A percentile compares a stretch with the other conserved stretches of the same genome.
Conservation (phyloP, 495 filamentous ascomycete species). For the Penicillium maclennaniae region DNA sequence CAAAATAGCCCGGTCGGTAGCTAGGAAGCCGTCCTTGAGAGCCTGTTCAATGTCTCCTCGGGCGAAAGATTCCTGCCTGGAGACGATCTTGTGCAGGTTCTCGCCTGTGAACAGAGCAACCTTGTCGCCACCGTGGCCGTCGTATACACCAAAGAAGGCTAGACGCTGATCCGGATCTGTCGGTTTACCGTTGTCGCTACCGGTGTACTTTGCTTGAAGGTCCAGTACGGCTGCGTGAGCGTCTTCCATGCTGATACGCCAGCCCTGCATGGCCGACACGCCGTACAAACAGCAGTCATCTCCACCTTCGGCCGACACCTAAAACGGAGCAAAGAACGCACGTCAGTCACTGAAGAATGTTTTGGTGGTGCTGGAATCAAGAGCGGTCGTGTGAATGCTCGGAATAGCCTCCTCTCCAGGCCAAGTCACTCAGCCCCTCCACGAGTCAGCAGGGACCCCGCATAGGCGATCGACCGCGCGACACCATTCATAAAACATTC, state of each 20-base stretch:
- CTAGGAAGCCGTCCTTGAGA: slow-evolving; percentile 93
- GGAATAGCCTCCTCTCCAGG: slow-evolving; percentile 6
- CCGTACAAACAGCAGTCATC: slow-evolving; percentile 92
- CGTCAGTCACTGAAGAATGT: background rate
- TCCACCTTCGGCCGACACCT: slow-evolving; percentile 84
- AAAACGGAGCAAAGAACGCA: slow-evolving; percentile 12
- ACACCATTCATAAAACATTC: background rate
- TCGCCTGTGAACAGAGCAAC: slow-evolving; percentile 91
- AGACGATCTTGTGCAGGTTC: slow-evolving; percentile 87
- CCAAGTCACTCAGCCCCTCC: slow-evolving; percentile 18
- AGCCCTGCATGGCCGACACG: slow-evolving; percentile 98
- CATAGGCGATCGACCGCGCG: slow-evolving; percentile 13
- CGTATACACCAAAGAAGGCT: slow-evolving; percentile 97
- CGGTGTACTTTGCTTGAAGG: slow-evolving; percentile 62
- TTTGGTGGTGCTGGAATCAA: background rate
- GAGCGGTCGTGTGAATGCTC: background rate
- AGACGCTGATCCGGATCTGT: slow-evolving; percentile 65
- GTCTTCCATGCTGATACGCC: slow-evolving; percentile 99
- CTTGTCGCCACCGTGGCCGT: slow-evolving; percentile 95
- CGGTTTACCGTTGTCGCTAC: slow-evolving; percentile 53
- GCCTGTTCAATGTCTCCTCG: slow-evolving; percentile 90
- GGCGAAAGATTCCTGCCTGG: slow-evolving; percentile 91
- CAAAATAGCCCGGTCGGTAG: slow-evolving; percentile 91
- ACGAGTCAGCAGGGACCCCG: slow-evolving; percentile 26
- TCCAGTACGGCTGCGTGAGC: slow-evolving; percentile 87